Conservation (phyloP, 2,329 filamentous ascomycete genomes). For the Claviceps pusilla region DNA sequence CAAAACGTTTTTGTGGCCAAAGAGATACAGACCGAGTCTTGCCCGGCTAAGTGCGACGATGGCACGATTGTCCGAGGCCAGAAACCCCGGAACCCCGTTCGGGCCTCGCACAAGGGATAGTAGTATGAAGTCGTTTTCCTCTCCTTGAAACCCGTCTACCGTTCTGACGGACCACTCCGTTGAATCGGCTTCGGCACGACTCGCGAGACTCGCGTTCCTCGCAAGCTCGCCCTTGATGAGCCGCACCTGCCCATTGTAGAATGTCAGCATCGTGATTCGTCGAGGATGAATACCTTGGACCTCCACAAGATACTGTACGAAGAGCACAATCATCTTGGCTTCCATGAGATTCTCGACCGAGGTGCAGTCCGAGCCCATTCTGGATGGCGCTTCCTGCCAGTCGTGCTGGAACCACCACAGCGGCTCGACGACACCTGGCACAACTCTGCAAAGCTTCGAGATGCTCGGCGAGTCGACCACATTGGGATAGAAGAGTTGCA, state of each 20-base stretch:
- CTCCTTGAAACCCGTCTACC: conserved; percentile 80
- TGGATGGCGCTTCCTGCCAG: conserved; percentile 26
- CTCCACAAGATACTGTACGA: conserved; percentile 55
- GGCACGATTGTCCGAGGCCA: conserved; percentile 44
- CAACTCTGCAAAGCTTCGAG: conserved; percentile 17
- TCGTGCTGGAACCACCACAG: conserved; percentile 32
- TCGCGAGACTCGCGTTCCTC: conserved; percentile 11
- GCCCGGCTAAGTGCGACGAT: conserved; percentile 54
- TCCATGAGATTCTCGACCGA: conserved; percentile 52
- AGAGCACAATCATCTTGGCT: conserved; percentile 58
- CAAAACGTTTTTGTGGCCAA: conserved; percentile 53
- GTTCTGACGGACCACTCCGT: conserved; percentile 50
- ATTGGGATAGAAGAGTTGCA: conserved; percentile 32
- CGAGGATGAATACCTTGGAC: conserved; percentile 34
- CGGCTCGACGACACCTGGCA: conserved; percentile 27
- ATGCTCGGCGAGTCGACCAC: conserved; percentile 27
- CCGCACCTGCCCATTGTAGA: conserved; percentile 74
- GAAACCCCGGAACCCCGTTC: conserved; percentile 48
- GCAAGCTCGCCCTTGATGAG: conserved; percentile 38
- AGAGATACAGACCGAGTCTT: conserved; percentile 66
- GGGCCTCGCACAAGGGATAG: conserved; percentile 69
- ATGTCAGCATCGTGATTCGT: conserved; percentile 68
- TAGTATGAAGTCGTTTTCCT: conserved; percentile 74
- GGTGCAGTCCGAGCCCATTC: conserved; percentile 51
- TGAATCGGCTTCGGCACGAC: conserved; percentile 5